A percentile compares a stretch with the other conserved stretches of the same genome.
Conservation (phyloP, 768 basidiomycete genomes). For the Hypholoma sublateritium region DNA sequence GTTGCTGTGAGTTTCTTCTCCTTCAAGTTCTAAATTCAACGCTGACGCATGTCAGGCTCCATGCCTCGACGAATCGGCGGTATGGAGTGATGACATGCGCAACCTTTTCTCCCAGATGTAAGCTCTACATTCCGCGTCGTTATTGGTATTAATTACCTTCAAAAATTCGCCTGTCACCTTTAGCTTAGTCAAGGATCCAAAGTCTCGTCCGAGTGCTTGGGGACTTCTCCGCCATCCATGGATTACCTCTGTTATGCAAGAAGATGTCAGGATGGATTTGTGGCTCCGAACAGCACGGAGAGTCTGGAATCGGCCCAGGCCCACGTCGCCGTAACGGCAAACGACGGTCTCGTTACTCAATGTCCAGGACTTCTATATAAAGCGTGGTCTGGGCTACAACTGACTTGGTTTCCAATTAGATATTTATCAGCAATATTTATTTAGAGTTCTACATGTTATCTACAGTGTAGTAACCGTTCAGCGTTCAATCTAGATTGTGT, state of each 20-base stretch:
- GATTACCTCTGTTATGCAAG: neutral
- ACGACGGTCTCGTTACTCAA: too few relatives aligned
- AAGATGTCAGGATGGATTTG: neutral
- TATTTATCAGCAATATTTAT: neutral
- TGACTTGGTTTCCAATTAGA: neutral
- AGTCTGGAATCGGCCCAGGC: neutral
- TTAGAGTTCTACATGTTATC: neutral
- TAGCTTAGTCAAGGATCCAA: neutral
- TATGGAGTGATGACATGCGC: neutral
- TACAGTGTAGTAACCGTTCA: too few relatives aligned
- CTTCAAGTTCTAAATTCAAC: neutral
- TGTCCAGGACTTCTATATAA: neutral
- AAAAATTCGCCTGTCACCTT: neutral
- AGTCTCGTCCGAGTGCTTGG: neutral
- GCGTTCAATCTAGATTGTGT: too few relatives aligned
- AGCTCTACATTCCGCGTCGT: neutral
- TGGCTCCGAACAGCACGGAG: neutral
- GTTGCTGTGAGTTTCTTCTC: neutral
- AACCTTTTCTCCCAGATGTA: neutral
- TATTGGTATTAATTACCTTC: too few relatives aligned
- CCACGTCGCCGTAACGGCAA: neutral
- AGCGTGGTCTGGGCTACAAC: neutral
- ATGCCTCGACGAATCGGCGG: neutral
- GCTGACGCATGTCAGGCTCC: neutral
- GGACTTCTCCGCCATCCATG: neutral